Conservation (phyloP, 2,329 filamentous ascomycete genomes). For the Colletotrichum trifolii region DNA sequence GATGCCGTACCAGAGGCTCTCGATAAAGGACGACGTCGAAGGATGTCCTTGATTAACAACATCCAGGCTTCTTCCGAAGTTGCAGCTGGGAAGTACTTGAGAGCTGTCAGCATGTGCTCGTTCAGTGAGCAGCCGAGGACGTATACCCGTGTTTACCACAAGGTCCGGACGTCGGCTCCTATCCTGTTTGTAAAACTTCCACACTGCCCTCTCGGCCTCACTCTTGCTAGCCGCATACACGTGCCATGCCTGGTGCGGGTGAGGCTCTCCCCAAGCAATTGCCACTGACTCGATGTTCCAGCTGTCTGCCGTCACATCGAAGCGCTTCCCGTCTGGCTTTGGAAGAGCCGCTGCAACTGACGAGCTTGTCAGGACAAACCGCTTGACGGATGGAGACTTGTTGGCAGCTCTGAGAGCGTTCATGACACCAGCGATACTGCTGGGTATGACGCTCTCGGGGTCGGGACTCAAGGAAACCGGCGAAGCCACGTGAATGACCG, state of each 20-base stretch:
- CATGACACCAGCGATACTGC: conserved; percentile 43
- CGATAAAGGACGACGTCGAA: conserved; percentile 40
- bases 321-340: conserved; percentile 6
- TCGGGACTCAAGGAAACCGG: conserved; percentile 48
- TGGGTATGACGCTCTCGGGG: conserved; percentile 52
- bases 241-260: conserved; percentile 40
- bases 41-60: conserved; percentile 38
- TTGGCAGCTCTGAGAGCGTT: conserved; percentile 49
- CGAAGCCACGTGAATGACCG: conserved; percentile 47
- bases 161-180: conserved; percentile 48
- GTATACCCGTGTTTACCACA: conserved; percentile 45
- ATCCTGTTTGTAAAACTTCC: conserved; percentile 51
- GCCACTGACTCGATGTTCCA: conserved; percentile 51
- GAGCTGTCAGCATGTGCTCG: background rate
- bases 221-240: conserved; percentile 54
- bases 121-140: conserved; percentile 40
- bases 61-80: conserved; percentile 42
- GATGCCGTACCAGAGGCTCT: conserved; percentile 40
- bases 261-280: conserved; percentile 50
- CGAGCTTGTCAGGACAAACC: conserved; percentile 51
- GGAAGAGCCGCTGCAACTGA: conserved; percentile 26
- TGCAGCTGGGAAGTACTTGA: conserved; percentile 44
- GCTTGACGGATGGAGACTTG: conserved; percentile 48
- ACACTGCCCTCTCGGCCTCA: conserved; percentile 49
- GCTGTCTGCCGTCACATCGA: conserved; percentile 40